Conservation (phyloP, 768 basidiomycete species). For the Lactifluus hygrophoroides region DNA sequence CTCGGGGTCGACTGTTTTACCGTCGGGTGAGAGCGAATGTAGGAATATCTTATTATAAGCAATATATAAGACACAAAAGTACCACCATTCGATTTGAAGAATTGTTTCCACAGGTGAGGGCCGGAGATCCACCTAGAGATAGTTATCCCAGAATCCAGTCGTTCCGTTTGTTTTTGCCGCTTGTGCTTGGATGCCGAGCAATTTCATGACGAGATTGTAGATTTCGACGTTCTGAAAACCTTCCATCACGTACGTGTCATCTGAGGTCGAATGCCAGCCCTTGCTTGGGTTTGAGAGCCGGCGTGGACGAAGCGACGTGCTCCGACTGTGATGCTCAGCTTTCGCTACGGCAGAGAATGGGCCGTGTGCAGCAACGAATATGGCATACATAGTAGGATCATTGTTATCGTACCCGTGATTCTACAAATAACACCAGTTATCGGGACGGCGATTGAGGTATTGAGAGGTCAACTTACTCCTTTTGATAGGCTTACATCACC, state of each 20-base stretch:
- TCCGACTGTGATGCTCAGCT: conserved; percentile 34
- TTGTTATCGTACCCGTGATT: conserved; percentile 89
- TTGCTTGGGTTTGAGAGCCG: conserved; percentile 30
- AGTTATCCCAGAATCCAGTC: conserved; percentile 73
- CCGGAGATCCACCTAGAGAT: conserved; percentile 49
- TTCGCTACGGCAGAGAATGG: conserved; percentile 73
- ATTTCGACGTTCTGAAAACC: conserved; percentile 83
- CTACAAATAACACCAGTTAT: conserved; percentile 29
- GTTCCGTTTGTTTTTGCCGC: conserved; percentile 71
- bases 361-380: conserved; percentile 89
- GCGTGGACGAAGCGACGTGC: conserved; percentile 17
- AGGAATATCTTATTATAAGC: background rate
- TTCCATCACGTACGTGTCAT: conserved; percentile 65
- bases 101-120: too few relatives aligned
- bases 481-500: conserved; percentile 57
- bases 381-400: conserved; percentile 71
- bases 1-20: too few relatives aligned
- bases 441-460: background rate
- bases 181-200: conserved; percentile 52
- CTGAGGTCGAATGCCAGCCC: conserved; percentile 60
- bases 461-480: conserved; percentile 44
- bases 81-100: too few relatives aligned
- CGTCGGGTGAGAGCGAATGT: background rate
- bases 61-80: background rate
- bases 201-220: conserved; percentile 71